Evolutionary conservation across 345 rosid genomes (phyloP).

Genomic region (Sonneratia caseolaris): DNA sequence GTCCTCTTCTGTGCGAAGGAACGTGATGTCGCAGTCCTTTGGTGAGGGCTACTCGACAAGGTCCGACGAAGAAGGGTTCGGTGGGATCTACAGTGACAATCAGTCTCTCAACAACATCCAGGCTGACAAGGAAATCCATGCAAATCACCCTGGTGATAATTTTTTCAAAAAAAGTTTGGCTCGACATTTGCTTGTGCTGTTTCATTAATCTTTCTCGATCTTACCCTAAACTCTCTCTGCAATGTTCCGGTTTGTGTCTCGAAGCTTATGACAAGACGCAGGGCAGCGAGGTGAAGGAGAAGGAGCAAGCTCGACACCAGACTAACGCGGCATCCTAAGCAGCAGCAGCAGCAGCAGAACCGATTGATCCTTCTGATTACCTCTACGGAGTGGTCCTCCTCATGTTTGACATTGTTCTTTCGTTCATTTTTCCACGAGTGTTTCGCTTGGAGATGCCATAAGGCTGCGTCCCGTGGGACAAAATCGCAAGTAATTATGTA

Average conservation of each 20-base stretch:
- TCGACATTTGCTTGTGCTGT: background rate
- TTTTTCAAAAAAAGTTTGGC: background rate
- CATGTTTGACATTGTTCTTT: no score
- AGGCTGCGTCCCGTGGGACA: no score
- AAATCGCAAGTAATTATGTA: no score
- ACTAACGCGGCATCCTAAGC: slow-evolving; percentile 5
- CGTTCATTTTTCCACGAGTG: no score
- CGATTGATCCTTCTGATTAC: background rate
- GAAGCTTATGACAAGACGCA: slow-evolving; percentile 49
- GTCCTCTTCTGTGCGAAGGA: slow-evolving; percentile 18
- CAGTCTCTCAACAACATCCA: slow-evolving; percentile 15
- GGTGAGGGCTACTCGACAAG: slow-evolving; percentile 77
- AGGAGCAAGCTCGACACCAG: slow-evolving; percentile 57
- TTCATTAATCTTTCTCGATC: background rate
- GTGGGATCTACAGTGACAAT: slow-evolving; percentile 57
- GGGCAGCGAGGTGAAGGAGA: slow-evolving; percentile 69
- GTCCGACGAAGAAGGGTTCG: slow-evolving; percentile 78
- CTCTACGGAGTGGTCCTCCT: no score
- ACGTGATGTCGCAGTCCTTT: slow-evolving; percentile 59
- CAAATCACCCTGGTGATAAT: slow-evolving; percentile 39
- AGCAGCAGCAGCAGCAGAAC: background rate
- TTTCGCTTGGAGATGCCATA: no score
- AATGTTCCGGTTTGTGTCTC: background rate
- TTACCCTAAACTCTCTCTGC: background rate
- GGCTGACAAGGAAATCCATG: slow-evolving; percentile 28